Evolutionary conservation across 23 red algal genomes (phyloP), one percentile per base, ranked within the genome.

Genomic region (Cyanidium caldarium): DNA sequence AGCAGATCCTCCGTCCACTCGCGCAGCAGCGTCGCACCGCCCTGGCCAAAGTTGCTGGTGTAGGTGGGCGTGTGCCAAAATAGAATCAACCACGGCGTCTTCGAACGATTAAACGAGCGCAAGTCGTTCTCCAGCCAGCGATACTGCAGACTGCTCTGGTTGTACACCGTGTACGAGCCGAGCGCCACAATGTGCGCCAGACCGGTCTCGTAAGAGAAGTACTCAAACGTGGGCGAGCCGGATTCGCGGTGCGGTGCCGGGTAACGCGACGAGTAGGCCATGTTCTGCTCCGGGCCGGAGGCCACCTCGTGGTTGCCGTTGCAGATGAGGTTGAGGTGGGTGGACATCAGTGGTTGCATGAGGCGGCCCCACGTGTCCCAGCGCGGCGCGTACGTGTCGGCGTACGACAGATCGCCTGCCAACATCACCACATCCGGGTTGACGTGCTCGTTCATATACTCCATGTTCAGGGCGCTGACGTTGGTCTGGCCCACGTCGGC

Each of bases 281-380:
- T 28, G 31, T 61, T 61, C n/a, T 61, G 19, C 23, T 61, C 51
- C n/a, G 19, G 19, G 23, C 51, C 51, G 10, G 51, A 61, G 23
- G 19, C 31, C n/a, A 61, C 19, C 21, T 61, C 51, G 21, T 61
- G 51, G 23, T 61, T 61, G 7, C 51, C 51, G 7, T 61, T 61
- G 51, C 51, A 61, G n/a, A 16, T 28, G n/a, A 61, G 51, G 23
- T 61, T 16, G n/a, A 61, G 19, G n/a, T 61, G 19, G 10, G 51
- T 61, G 5, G 51, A 61, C 10, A 61, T 14, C 13, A 61, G 51
- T 5, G 51, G 51, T 28, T 61, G n/a, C 51, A 61, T 61, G 51
- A 61, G 51, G n/a, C 51, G 51, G n/a, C 7, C n/a, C 51, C 51
- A 61, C n/a, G 51, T 61, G 31, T 61, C 51, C 51, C 51, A 61